Evolutionary conservation across 2,329 filamentous ascomycete genomes (phyloP).

Genomic region (Daldinia eschscholtzii): DNA sequence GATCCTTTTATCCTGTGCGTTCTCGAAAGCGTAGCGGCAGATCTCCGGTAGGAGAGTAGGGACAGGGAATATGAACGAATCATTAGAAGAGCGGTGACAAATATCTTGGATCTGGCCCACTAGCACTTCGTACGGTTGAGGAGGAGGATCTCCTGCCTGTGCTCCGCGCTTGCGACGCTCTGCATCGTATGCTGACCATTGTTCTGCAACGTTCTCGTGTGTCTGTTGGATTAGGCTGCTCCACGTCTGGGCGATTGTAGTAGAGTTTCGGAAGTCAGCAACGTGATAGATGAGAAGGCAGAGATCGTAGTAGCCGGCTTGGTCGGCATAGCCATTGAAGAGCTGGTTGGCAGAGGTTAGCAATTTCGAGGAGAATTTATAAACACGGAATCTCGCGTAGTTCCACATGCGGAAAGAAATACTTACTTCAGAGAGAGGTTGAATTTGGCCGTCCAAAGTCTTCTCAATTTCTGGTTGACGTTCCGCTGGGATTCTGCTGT

Average conservation of each 20-base stretch:
- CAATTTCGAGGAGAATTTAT: not conserved
- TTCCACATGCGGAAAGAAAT: not conserved
- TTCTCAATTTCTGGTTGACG: slow-evolving; percentile 73
- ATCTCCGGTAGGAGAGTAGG: slow-evolving; percentile 71
- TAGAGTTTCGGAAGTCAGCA: slow-evolving; percentile 89
- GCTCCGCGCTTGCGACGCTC: slow-evolving; percentile 56
- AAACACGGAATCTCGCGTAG: not conserved
- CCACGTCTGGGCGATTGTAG: slow-evolving; percentile 89
- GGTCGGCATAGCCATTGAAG: slow-evolving; percentile 93
- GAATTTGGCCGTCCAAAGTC: slow-evolving; percentile 81
- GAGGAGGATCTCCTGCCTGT: slow-evolving; percentile 56
- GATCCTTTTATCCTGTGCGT: slow-evolving; percentile 69
- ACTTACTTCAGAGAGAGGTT: slow-evolving; percentile 80
- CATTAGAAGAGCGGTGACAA: slow-evolving; percentile 72
- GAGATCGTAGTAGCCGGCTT: slow-evolving; percentile 92
- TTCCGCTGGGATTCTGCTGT: slow-evolving; percentile 75
- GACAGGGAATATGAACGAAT: slow-evolving; percentile 76
- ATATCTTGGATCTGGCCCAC: slow-evolving; percentile 73
- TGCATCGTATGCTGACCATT: slow-evolving; percentile 57
- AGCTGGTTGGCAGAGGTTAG: slow-evolving; percentile 65
- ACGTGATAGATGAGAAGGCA: slow-evolving; percentile 92
- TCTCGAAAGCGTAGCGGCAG: slow-evolving; percentile 71
- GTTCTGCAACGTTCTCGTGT: slow-evolving; percentile 67
- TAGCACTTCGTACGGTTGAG: slow-evolving; percentile 77
- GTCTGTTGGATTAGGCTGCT: slow-evolving; percentile 80